Evolutionary conservation across 2,329 filamentous ascomycete species (phyloP).

Genomic region (Aspergillus flavus): DNA sequence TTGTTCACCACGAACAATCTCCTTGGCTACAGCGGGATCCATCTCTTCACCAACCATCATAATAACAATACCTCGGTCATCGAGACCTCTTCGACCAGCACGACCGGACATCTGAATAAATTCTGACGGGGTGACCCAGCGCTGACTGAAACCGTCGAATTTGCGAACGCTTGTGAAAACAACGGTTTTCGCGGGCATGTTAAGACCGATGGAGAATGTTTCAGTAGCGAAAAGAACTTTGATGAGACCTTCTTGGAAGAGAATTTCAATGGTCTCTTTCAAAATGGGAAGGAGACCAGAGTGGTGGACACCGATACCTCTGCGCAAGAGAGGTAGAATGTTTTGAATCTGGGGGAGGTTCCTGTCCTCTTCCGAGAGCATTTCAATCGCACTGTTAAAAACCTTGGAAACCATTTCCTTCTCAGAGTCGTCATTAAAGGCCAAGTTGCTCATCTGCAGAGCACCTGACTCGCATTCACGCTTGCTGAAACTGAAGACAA

Average conservation of each 20-base stretch:
- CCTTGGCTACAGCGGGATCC: constrained; percentile 89
- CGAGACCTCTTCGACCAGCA: constrained; percentile 92
- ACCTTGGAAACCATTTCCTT: constrained; percentile 93
- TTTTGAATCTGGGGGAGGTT: constrained; percentile 87
- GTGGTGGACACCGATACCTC: constrained; percentile 96
- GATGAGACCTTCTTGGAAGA: constrained; percentile 97
- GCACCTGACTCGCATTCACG: constrained; percentile 91
- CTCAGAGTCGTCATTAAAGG: constrained; percentile 96
- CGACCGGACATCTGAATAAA: constrained; percentile 99
- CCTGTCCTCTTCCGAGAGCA: constrained; percentile 88
- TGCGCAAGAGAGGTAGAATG: constrained; percentile 82
- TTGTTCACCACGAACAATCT: constrained; percentile 94
- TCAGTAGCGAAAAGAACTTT: constrained; percentile 98
- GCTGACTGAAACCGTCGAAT: constrained; percentile 78
- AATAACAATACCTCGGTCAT: constrained; percentile 97
- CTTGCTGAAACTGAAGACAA: constrained; percentile 99
- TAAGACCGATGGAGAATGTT: constrained; percentile 96
- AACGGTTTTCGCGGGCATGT: constrained; percentile 99
- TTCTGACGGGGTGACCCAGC: constrained; percentile 90
- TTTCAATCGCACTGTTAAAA: constrained; percentile 90
- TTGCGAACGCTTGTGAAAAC: constrained; percentile 98
- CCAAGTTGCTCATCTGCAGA: constrained; percentile 79
- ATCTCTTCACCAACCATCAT: constrained; percentile 99
- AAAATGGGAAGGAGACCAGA: constrained; percentile 92
- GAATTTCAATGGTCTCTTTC: constrained; percentile 97